Conservation (phyloP, 257 asterid genomes). For the Penstemon davidsonii region DNA sequence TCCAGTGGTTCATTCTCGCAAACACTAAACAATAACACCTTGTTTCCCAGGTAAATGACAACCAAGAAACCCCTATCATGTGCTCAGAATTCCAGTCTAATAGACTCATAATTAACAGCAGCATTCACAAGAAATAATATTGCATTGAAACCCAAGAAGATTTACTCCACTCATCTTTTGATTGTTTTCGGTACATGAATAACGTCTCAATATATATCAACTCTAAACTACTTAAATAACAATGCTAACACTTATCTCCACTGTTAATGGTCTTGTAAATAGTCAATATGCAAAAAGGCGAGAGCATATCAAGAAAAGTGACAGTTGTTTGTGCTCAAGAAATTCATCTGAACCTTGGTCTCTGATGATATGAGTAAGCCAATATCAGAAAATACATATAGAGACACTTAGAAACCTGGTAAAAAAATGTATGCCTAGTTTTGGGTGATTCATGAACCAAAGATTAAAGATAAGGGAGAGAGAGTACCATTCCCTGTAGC, state of each 20-base stretch:
- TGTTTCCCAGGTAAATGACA: background rate
- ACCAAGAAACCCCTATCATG: background rate
- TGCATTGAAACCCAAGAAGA: too few relatives aligned
- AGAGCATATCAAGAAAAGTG: background rate
- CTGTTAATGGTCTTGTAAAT: too few relatives aligned
- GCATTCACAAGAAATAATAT: background rate
- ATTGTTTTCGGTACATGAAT: too few relatives aligned
- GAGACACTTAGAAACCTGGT: background rate
- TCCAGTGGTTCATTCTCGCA: background rate
- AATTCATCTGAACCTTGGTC: background rate
- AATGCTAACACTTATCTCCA: too few relatives aligned
- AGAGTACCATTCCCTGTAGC: conserved; percentile 91
- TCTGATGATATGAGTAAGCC: background rate
- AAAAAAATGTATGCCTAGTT: background rate
- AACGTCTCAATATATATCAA: too few relatives aligned
- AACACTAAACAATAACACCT: background rate
- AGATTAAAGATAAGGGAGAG: background rate
- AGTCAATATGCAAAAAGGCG: background rate
- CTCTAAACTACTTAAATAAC: too few relatives aligned
- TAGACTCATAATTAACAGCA: background rate
- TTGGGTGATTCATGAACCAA: background rate
- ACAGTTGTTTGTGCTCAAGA: background rate
- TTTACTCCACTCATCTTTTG: too few relatives aligned
- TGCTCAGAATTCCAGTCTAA: background rate
- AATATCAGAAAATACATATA: background rate